Conservation (phyloP, 768 basidiomycete species). For the Pholiota molesta region DNA sequence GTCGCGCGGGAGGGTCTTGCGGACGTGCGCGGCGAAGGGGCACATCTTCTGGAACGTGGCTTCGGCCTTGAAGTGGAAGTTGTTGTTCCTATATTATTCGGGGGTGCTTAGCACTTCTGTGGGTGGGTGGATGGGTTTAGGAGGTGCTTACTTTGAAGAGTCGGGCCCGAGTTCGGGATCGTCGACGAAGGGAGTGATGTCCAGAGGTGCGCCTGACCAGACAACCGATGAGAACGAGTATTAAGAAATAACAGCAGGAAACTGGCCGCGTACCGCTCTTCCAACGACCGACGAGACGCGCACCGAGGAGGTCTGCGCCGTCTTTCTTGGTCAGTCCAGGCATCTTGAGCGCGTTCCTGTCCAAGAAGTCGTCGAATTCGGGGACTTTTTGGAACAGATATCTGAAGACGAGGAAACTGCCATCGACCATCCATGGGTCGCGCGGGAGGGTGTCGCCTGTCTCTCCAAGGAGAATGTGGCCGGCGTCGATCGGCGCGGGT, state of each 20-base stretch:
- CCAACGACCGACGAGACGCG: constrained; percentile 57
- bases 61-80: constrained; percentile 43
- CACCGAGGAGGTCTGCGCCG: constrained; percentile 53
- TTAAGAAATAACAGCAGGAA: neutral
- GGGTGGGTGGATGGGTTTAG: neutral
- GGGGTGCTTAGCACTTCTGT: neutral
- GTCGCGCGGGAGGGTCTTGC: constrained; percentile 50
- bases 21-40: constrained; percentile 52
- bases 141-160: constrained; percentile 31
- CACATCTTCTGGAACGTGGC: constrained; percentile 39
- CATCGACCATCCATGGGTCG: constrained; percentile 28
- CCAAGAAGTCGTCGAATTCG: constrained; percentile 51
- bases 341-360: constrained; percentile 38
- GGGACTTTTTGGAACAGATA: constrained; percentile 55
- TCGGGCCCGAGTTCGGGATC: constrained; percentile 39
- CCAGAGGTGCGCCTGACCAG: constrained; percentile 46
- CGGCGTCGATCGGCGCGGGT: constrained; percentile 41
- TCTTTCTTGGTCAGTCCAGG: constrained; percentile 38
- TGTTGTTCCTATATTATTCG: constrained; percentile 36
- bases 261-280: constrained; percentile 46
- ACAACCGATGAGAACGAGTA: neutral
- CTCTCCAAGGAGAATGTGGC: constrained; percentile 47
- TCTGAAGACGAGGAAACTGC: constrained; percentile 55
- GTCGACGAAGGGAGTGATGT: constrained; percentile 45
- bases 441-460: constrained; percentile 39